Base-by-base conservation (phyloP, 371 early-diverging fungal genomes). In the Actinomortierella wolfii region DNA sequence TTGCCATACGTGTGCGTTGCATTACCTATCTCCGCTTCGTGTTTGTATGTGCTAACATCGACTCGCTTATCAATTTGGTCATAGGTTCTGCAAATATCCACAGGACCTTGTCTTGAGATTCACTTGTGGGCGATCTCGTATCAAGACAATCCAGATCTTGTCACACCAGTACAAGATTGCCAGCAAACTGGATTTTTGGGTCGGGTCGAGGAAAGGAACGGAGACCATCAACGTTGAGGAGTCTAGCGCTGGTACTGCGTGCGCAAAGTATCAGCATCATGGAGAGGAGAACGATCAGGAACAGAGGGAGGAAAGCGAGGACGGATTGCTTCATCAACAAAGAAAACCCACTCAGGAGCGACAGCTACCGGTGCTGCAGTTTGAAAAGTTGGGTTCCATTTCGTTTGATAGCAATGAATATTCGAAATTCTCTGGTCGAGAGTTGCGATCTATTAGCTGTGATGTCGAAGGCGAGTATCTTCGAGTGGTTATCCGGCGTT, bases 111-210 rank as follows among this genome's bases (percentile, higher is more conserved):
- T 89, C 49, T 67, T 92, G 26, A 83, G 80, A 48, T 76, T 90
- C 40, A 54, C 80, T 2, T 77, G 83, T 48, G 90, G 89, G 9
- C 67, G 77, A 39, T 84, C 86, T 25, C 82, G 85, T 51, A 80
- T 92, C 18, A 76, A 83, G 25, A 89, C 90, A 76, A 79, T 92
- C 42, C 89, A 92, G 64, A 67, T 91, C 23, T 75, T 92, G 24
- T 84, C 85, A 17, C 93, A 93, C 70, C 93, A 93, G 66, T 93
- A 85, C 80, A 93, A 90, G 76, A 90, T 93, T 54, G 83, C 93
- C 4, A 86, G 88, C n/a, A 83, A 81, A 58, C 78, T 92, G 24
- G 92, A 91, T 57, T 82, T 92, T 53, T 88, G 82, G 70, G 71
- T 89, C 53, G 90, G 83, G 11, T 61, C 76, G 5, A 64, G 77